Percentiles rank a stretch among this genome's conserved stretches.
These are phyloP conservation scores for Tolypocladium cylindrosporum DNA, from an alignment of 2,329 filamentous ascomycete genomes.

Conservation along the genomic window DNA sequence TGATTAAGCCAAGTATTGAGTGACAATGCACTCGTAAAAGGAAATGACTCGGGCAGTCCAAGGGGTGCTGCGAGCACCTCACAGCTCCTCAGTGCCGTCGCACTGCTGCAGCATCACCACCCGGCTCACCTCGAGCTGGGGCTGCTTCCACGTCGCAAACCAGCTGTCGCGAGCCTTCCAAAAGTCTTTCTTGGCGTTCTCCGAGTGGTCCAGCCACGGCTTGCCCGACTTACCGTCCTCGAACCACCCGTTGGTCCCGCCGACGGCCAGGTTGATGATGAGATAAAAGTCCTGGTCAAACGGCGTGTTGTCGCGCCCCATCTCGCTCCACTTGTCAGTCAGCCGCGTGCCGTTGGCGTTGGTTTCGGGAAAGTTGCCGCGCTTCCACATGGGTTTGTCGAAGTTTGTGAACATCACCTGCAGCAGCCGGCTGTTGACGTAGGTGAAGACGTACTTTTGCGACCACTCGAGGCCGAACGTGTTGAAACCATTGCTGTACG, in stretches of 20 bases:
- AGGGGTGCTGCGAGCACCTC: conserved; percentile 3
- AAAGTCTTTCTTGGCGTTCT: conserved; percentile 64
- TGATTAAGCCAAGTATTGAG: neutral
- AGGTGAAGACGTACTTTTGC: conserved; percentile 80
- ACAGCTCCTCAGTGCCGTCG: conserved; percentile 47
- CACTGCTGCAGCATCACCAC: conserved; percentile 65
- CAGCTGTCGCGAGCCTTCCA: conserved; percentile 58
- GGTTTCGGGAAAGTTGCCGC: conserved; percentile 56
- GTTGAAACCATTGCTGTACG: conserved; percentile 60
- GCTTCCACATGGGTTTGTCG: conserved; percentile 54
- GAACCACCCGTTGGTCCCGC: conserved; percentile 77
- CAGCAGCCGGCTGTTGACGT: conserved; percentile 68
- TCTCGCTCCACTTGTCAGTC: conserved; percentile 52
- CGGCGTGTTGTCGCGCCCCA: conserved; percentile 52
- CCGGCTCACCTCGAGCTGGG: conserved; percentile 57
- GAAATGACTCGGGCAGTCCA: neutral
- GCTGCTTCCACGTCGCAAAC: conserved; percentile 62
- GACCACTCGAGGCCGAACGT: conserved; percentile 80
- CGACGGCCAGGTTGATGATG: conserved; percentile 66
- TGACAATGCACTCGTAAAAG: neutral
- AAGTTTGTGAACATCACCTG: conserved; percentile 77
- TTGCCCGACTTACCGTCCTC: conserved; percentile 61
- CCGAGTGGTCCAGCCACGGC: conserved; percentile 65
- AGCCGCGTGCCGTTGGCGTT: conserved; percentile 57
- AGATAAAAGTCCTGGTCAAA: conserved; percentile 72